These are phyloP conservation scores for Alternaria dauci DNA, from an alignment of 2,329 filamentous ascomycete species.

Conservation along the genomic window DNA sequence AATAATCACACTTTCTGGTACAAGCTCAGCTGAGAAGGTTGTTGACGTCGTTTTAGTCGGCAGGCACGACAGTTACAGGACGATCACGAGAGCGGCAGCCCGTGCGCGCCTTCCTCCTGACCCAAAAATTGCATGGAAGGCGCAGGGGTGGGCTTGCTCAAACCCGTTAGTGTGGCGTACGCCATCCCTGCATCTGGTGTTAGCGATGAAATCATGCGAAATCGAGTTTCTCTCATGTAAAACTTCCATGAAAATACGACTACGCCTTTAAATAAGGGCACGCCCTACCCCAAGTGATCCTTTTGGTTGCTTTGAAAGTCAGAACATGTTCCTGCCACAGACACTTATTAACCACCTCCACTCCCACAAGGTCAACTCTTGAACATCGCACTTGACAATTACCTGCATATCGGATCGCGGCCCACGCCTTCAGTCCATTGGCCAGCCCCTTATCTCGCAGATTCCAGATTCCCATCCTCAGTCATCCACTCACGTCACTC, in stretches of 20 bases:
- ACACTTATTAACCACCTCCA: conserved; percentile 42
- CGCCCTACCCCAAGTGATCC: conserved; percentile 21
- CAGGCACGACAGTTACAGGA: conserved; percentile 20
- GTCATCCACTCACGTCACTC: conserved; percentile 23
- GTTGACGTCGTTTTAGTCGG: conserved; percentile 18
- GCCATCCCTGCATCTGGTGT: conserved; percentile 38
- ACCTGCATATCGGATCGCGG: conserved; percentile 29
- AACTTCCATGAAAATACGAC: conserved; percentile 12
- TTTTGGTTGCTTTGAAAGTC: conserved; percentile 2
- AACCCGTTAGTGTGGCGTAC: conserved; percentile 28
- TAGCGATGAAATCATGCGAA: conserved; percentile 41
- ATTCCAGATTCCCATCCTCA: conserved; percentile 19
- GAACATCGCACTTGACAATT: conserved; percentile 19
- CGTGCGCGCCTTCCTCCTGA: conserved; percentile 44
- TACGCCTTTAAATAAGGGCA: conserved; percentile 31
- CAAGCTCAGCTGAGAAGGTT: conserved; percentile 7
- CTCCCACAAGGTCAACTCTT: conserved; percentile 48
- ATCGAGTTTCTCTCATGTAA: conserved; percentile 47
- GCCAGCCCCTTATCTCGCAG: conserved; percentile 27
- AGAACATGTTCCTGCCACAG: conserved; percentile 48
- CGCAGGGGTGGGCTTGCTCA: conserved; percentile 30
- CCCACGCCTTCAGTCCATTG: conserved; percentile 26
- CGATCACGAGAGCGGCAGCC: conserved; percentile 44
- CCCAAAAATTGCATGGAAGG: conserved; percentile 39
- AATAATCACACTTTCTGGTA: neutral